A percentile compares a stretch with the other conserved stretches of the same genome.
Conservation (phyloP, 768 basidiomycete species). For the Arthromyces matolae region DNA sequence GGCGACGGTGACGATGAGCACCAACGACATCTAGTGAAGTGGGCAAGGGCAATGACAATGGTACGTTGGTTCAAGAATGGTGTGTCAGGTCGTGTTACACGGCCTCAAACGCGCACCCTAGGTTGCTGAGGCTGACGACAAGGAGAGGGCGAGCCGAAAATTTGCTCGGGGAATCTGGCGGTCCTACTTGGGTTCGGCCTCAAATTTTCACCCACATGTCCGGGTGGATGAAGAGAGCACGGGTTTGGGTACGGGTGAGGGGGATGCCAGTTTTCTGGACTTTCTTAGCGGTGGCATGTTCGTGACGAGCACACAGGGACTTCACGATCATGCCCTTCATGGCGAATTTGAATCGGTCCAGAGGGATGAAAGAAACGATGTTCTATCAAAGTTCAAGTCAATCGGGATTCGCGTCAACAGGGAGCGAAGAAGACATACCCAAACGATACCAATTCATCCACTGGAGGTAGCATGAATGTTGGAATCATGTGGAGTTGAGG, state of each 20-base stretch:
- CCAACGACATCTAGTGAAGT: too few species aligned
- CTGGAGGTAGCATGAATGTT: conserved; percentile 75
- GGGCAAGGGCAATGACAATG: too few species aligned
- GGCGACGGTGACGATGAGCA: too few species aligned
- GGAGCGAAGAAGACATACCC: conserved; percentile 56
- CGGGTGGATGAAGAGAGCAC: conserved; percentile 83
- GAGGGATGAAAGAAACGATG: conserved; percentile 92
- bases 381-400: too few species aligned
- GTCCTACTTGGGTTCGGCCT: conserved; percentile 75
- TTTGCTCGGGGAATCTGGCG: conserved; percentile 23
- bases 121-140: too few species aligned
- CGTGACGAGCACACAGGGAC: conserved; percentile 66
- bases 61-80: too few species aligned
- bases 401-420: neutral
- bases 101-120: too few species aligned
- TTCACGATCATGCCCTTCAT: conserved; percentile 95
- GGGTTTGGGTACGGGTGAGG: conserved; percentile 83
- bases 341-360: conserved; percentile 93
- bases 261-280: conserved; percentile 52
- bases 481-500: too few species aligned
- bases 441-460: conserved; percentile 96
- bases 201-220: conserved; percentile 67
- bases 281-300: conserved; percentile 38
- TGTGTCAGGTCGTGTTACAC: too few species aligned
- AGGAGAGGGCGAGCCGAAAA: too few species aligned